Conservation (phyloP, 345 rosid genomes). For the Raphanus sativus region DNA sequence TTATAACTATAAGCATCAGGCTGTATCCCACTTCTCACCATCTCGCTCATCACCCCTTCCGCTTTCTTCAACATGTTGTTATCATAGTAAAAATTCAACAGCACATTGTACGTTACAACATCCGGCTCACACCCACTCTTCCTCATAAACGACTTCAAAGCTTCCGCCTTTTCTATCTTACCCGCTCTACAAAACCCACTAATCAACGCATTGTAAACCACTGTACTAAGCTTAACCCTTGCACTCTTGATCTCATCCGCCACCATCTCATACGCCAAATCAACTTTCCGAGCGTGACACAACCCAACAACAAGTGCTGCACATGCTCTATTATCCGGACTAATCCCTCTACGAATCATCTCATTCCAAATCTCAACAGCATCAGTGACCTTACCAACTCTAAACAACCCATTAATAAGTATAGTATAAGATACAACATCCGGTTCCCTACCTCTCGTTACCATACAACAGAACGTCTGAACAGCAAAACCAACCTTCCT, state of each 20-base stretch:
- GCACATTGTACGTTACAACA: slow-evolving; percentile 74
- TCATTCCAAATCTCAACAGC: slow-evolving; percentile 66
- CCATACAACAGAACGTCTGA: slow-evolving; percentile 59
- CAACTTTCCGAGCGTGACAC: slow-evolving; percentile 72
- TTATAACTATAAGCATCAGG: slow-evolving; percentile 86
- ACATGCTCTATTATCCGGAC: slow-evolving; percentile 65
- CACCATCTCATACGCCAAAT: slow-evolving; percentile 83
- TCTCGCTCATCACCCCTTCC: slow-evolving; percentile 54
- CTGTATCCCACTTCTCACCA: slow-evolving; percentile 70
- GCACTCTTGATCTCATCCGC: slow-evolving; percentile 61
- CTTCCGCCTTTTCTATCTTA: slow-evolving; percentile 73
- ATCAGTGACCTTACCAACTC: slow-evolving; percentile 49
- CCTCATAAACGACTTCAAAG: slow-evolving; percentile 68
- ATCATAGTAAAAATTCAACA: slow-evolving; percentile 73
- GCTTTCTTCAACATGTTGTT: slow-evolving; percentile 63
- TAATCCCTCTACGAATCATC: slow-evolving; percentile 61
- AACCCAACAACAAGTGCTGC: slow-evolving; percentile 66
- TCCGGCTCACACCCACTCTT: slow-evolving; percentile 72
- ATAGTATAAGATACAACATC: slow-evolving; percentile 91
- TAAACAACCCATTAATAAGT: slow-evolving; percentile 66
- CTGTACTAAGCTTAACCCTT: slow-evolving; percentile 50
- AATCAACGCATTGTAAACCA: slow-evolving; percentile 75
- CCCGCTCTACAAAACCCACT: slow-evolving; percentile 76
- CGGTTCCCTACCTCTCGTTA: slow-evolving; percentile 63
- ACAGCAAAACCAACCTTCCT: slow-evolving; percentile 53